Base-by-base conservation (phyloP, 2,329 filamentous ascomycete species). In the Xylariaceae sp. region DNA sequence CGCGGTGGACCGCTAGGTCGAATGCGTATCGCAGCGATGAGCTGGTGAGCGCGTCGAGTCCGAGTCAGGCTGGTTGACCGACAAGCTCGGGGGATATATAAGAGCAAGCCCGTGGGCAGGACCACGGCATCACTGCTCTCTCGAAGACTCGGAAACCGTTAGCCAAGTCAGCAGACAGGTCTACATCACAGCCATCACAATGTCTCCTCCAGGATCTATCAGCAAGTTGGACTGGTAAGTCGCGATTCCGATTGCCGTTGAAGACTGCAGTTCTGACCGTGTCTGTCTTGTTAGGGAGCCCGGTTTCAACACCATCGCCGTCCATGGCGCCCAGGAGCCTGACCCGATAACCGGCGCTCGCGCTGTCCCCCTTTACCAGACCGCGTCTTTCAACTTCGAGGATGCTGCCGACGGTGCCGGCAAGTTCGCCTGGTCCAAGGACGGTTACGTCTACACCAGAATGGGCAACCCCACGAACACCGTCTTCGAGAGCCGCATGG, bases 391-490 rank as follows among this genome's bases (percentile, higher is more conserved):
- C 59, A 71, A 71, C 62, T 74, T 74, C 63, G 70, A 68, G 45
- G 70, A 75, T 57, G 74, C 72, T 2, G 71, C 72, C 57, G 74
- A 76, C 63, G 74, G 74, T 17, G 73, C 74, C 30, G 68, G 71
- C 58, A 73, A 73, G 44, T 71, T 71, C 44, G 69, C 70, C 5
- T 73, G 72, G 73, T 74, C 72, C 30, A 73, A 68, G 56, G 70
- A 74, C 7, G 73, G 72, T 50, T 74, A 73, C 58, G 72, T 74
- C 52, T 75, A 75, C 57, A 75, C 72, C 3, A 71, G 73, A 13
- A 73, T 75, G 70, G 71, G 70, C 3, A 75, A 75, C 57, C 74
- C 74, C 44, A 75, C 73, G 4, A 73, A 71, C 49, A 69, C 69
- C 2, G 74, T 76, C 44, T 76, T 76, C 58, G 74, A 76, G 56